These are phyloP conservation scores for Puccinia coronata DNA, from an alignment of 1,284 basidiomycete species.

Conservation along the genomic window DNA sequence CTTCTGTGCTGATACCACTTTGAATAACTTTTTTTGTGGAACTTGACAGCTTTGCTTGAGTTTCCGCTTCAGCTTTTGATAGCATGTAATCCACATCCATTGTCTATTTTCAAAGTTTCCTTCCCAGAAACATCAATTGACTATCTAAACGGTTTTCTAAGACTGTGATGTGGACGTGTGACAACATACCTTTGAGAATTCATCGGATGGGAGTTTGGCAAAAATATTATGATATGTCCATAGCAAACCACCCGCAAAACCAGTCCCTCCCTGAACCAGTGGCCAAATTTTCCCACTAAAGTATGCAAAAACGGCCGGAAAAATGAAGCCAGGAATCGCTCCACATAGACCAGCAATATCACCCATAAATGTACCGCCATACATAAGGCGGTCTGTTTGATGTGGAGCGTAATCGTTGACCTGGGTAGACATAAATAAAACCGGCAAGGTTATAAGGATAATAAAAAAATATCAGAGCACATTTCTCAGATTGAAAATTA, in stretches of 20 bases:
- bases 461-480: background rate
- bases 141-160: too few relatives aligned
- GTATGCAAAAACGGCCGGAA: background rate
- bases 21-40: constrained; percentile 2
- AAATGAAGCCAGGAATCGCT: constrained; percentile 45
- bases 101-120: constrained; percentile 18
- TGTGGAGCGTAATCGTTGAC: constrained; percentile 45
- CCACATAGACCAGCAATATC: constrained; percentile 41
- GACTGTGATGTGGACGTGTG: too few relatives aligned
- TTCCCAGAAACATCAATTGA: constrained; percentile 8
- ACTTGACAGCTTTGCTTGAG: constrained; percentile 33
- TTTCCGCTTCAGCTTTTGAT: constrained; percentile 30
- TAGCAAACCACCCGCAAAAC: constrained; percentile 24
- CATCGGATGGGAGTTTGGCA: constrained; percentile 31
- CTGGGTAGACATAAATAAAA: background rate
- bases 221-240: constrained; percentile 49
- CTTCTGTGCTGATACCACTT: constrained; percentile 41
- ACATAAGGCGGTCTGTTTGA: constrained; percentile 15
- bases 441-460: background rate
- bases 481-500: too few relatives aligned
- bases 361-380: constrained; percentile 26
- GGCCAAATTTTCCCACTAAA: constrained; percentile 41
- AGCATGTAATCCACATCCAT: constrained; percentile 38
- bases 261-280: constrained; percentile 36
- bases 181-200: constrained; percentile 41